Conservation (phyloP, 2,329 filamentous ascomycete genomes). For the Trematosphaeria pertusa region DNA sequence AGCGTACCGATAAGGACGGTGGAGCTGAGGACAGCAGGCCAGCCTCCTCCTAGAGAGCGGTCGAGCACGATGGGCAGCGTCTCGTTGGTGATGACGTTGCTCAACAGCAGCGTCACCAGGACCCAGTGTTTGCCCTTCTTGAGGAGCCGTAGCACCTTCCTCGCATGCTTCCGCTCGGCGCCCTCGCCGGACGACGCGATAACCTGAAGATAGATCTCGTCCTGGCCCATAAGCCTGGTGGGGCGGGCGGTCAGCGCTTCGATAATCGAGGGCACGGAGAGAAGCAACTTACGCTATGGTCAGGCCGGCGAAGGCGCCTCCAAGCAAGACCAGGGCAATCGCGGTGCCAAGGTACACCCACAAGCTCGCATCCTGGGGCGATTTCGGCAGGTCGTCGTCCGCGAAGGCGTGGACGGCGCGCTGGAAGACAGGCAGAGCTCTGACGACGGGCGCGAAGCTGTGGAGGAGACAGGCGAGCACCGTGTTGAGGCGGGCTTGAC, state of each 20-base stretch:
- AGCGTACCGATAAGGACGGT: slow-evolving; percentile 87
- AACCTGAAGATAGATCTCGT: slow-evolving; percentile 97
- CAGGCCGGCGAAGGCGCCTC: slow-evolving; percentile 92
- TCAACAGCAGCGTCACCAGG: slow-evolving; percentile 87
- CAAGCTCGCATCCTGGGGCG: slow-evolving; percentile 65
- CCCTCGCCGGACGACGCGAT: slow-evolving; percentile 85
- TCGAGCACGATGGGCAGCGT: slow-evolving; percentile 90
- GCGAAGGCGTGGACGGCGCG: slow-evolving; percentile 27
- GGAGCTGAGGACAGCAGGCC: slow-evolving; percentile 91
- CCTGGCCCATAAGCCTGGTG: slow-evolving; percentile 70
- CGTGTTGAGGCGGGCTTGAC: slow-evolving; percentile 31
- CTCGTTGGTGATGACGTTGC: slow-evolving; percentile 98
- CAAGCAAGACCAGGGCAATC: slow-evolving; percentile 79
- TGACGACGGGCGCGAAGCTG: slow-evolving; percentile 40
- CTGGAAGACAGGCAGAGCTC: slow-evolving; percentile 42
- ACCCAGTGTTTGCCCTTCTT: slow-evolving; percentile 97
- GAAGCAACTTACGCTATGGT: slow-evolving; percentile 76
- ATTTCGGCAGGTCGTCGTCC: slow-evolving; percentile 42
- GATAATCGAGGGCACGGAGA: slow-evolving; percentile 8
- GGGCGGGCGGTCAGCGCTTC: slow-evolving; percentile 32
- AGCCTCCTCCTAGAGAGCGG: slow-evolving; percentile 89
- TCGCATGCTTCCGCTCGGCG: slow-evolving; percentile 84
- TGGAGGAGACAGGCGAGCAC: slow-evolving; percentile 40
- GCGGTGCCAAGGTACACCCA: slow-evolving; percentile 85
- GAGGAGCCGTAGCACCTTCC: slow-evolving; percentile 78